Conservation (phyloP, 2,329 filamentous ascomycete species). For the Talaromyces verruculosus region DNA sequence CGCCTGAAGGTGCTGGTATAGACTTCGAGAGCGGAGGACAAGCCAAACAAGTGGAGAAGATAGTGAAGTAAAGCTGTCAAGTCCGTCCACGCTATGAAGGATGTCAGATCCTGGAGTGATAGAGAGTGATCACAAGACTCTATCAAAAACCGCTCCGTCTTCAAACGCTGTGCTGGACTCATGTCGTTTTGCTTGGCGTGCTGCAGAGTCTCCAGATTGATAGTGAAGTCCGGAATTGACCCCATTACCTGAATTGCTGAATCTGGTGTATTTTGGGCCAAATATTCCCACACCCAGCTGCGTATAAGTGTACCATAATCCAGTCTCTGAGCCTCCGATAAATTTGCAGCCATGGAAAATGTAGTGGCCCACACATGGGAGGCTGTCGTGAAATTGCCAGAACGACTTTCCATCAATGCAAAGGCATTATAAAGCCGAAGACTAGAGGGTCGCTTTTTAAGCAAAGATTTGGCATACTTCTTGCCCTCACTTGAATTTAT, state of each 20-base stretch:
- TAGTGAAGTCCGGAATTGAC: constrained; percentile 38
- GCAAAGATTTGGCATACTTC: constrained; percentile 69
- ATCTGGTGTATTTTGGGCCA: constrained; percentile 46
- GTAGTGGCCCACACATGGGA: constrained; percentile 67
- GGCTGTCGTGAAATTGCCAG: constrained; percentile 59
- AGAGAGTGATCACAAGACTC: constrained; percentile 58
- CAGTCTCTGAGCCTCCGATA: constrained; percentile 36
- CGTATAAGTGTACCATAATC: constrained; percentile 55
- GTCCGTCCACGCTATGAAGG: constrained; percentile 60
- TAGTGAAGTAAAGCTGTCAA: constrained; percentile 68
- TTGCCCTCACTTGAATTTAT: constrained; percentile 58
- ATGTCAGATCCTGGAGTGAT: constrained; percentile 48
- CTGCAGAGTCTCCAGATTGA: constrained; percentile 35
- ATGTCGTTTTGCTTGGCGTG: constrained; percentile 24
- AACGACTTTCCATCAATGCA: constrained; percentile 66
- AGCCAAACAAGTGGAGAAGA: constrained; percentile 47
- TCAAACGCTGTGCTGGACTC: constrained; percentile 39
- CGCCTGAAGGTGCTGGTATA: constrained; percentile 47
- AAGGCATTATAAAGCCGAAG: constrained; percentile 75
- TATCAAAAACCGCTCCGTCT: constrained; percentile 47
- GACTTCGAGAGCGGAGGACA: constrained; percentile 39
- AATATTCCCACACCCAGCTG: constrained; percentile 67
- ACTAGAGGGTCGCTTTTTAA: constrained; percentile 67
- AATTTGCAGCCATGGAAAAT: constrained; percentile 55
- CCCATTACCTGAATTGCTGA: constrained; percentile 43